Percentiles rank a stretch among this genome's conserved stretches.
Evolutionary conservation across 129 eudicot species (phyloP).

Genomic region (Escallonia herrerae): DNA sequence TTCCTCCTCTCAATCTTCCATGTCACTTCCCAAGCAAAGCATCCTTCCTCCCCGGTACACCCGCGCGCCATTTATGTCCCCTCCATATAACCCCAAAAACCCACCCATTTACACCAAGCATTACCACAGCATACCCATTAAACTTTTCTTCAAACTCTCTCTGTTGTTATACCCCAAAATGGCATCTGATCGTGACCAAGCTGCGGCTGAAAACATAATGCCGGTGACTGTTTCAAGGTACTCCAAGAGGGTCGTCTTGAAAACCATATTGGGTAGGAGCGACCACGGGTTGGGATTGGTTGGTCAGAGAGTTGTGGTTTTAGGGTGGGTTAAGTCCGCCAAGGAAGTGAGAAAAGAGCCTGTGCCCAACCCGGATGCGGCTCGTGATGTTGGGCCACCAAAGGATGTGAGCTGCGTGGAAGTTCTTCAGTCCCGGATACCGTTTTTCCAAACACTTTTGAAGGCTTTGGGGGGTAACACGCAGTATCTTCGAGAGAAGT

Average conservation of each 20-base stretch:
- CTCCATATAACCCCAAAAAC: slow-evolving; percentile 6
- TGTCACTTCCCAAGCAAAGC: slow-evolving; percentile 47
- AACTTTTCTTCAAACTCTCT: not conserved
- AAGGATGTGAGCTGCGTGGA: slow-evolving; percentile 70
- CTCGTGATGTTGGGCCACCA: slow-evolving; percentile 10
- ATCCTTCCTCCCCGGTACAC: slow-evolving; percentile 16
- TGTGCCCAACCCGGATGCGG: slow-evolving; percentile 5
- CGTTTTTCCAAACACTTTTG: slow-evolving; percentile 49
- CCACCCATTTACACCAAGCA: slow-evolving; percentile 9
- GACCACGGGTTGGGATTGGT: slow-evolving; percentile 57
- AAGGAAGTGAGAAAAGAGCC: slow-evolving; percentile 53
- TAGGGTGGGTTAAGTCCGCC: slow-evolving; percentile 88
- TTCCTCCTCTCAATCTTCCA: slow-evolving; percentile 20
- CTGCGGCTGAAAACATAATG: slow-evolving; percentile 22
- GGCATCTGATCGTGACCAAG: slow-evolving; percentile 33
- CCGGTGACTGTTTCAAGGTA: slow-evolving; percentile 36
- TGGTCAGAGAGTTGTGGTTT: slow-evolving; percentile 65
- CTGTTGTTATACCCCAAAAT: slow-evolving; percentile 8
- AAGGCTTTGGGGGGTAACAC: slow-evolving; percentile 72
- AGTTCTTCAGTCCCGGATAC: slow-evolving; percentile 60
- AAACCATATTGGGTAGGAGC: slow-evolving; percentile 38
- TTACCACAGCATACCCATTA: slow-evolving; percentile 3
- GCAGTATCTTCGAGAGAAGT: slow-evolving; percentile 29
- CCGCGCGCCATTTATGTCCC: slow-evolving; percentile 8
- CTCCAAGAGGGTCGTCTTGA: slow-evolving; percentile 59